Evolutionary conservation across 202 grass and related monocot species (phyloP), one percentile per base, ranked within the genome.

Genomic region (Saccharum hybrid): DNA sequence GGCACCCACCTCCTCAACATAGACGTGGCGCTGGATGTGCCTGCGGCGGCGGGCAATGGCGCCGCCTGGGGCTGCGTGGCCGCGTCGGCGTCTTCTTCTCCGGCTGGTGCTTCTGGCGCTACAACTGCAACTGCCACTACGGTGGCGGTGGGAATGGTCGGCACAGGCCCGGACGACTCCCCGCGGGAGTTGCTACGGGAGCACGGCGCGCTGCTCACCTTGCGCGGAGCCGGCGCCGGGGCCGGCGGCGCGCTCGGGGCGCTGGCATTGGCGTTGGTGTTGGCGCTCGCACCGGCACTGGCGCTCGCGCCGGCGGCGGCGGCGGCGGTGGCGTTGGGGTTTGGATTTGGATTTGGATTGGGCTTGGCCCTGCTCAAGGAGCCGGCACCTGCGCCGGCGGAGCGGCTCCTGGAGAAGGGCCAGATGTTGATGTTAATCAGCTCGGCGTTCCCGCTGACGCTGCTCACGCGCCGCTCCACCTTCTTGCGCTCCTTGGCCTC

Each of bases 351-450:
- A 15, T 10, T 82, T 0, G 23, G 67, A 43, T 6, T 69, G 0
- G 88, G 66, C 87, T 89, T 89, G 54, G 76, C 79, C 57, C 38
- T 84, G 42, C 40, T 81, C 66, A 67, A 82, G 57, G 51, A 43
- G 5, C 33, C 23, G 31, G 1, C 78, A 4, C 21, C 45, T n/a
- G 21, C 70, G 18, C 94, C 95, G 9, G 95, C 95, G 10, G 95
- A 98, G 38, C 92, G 92, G 87, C 95, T 98, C 77, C 95, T n/a
- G 43, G 95, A 91, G 76, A 98, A 98, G 1, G 95, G 95, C 95
- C 95, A 98, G 1, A 98, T 89, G 70, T 95, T 98, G 77, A 98
- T 98, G 84, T 98, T 98, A 49, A 96, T 92, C 21, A 94, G 90
- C 78, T 94, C 87, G 38, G 91, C 84, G 78, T 88, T 88, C 0